Evolutionary conservation across 2,329 filamentous ascomycete species (phyloP).

Genomic region (Phaeoacremonium minimum): DNA sequence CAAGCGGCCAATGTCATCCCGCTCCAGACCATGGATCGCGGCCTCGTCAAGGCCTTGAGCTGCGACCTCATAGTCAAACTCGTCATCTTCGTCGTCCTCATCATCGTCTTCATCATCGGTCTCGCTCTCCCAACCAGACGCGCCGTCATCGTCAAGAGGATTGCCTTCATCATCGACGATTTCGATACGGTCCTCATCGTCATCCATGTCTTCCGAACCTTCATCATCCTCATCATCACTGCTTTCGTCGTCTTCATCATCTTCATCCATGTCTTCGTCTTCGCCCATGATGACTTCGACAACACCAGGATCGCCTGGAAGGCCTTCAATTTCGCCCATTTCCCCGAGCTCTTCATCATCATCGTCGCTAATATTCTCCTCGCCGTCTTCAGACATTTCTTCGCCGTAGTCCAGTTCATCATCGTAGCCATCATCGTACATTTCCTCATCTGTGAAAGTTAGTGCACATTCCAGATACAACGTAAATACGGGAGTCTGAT

Average conservation of each 20-base stretch:
- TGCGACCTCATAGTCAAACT: constrained; percentile 47
- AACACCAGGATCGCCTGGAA: constrained; percentile 57
- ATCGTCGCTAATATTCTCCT: constrained; percentile 85
- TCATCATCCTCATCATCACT: constrained; percentile 51
- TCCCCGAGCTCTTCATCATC: constrained; percentile 76
- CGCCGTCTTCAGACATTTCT: constrained; percentile 72
- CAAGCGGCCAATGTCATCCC: constrained; percentile 32
- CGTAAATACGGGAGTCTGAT: constrained; percentile 1
- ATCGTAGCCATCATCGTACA: constrained; percentile 89
- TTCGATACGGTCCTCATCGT: constrained; percentile 44
- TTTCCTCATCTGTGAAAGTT: constrained; percentile 60
- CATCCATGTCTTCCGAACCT: constrained; percentile 48
- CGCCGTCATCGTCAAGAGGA: constrained; percentile 54
- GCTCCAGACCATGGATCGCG: constrained; percentile 41
- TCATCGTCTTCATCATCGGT: constrained; percentile 52
- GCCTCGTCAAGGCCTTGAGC: constrained; percentile 52
- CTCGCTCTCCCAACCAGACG: constrained; percentile 58
- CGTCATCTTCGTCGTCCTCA: constrained; percentile 36
- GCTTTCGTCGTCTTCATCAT: constrained; percentile 54
- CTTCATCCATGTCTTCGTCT: constrained; percentile 59
- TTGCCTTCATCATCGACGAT: constrained; percentile 62
- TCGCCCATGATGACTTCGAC: constrained; percentile 78
- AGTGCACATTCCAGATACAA: constrained; percentile 7
- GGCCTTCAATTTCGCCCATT: constrained; percentile 81
- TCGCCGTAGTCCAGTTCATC: constrained; percentile 91